Percentiles rank a stretch among this genome's conserved stretches.
Evolutionary conservation across 371 early-diverging fungal genomes (phyloP).

Genomic region (Synchytrium microbalum): DNA sequence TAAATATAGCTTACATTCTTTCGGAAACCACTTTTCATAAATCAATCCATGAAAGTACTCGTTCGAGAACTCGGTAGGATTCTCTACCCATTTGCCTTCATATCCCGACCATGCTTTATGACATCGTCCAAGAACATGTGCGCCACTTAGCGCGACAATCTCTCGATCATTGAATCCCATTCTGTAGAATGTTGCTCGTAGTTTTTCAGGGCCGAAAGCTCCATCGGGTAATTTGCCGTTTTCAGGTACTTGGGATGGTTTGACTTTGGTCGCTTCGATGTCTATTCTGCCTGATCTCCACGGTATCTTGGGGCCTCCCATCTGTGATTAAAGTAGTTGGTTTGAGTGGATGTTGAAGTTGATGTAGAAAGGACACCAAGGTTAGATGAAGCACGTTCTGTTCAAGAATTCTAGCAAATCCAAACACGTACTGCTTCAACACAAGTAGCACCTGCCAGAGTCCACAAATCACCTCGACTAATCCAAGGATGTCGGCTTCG

Average conservation of each 20-base stretch:
- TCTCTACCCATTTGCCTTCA: constrained; percentile 80
- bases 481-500: constrained; percentile 77
- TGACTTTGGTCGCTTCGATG: constrained; percentile 35
- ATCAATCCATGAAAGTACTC: constrained; percentile 72
- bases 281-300: constrained; percentile 89
- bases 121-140: constrained; percentile 90
- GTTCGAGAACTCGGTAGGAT: constrained; percentile 83
- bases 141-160: constrained; percentile 87
- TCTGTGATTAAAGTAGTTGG: constrained; percentile 9
- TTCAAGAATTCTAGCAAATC: too few species aligned
- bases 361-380: too few species aligned
- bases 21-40: constrained; percentile 70
- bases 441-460: constrained; percentile 82
- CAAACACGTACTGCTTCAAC: constrained; percentile 63
- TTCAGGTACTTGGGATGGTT: too few species aligned
- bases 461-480: constrained; percentile 88
- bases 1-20: too few species aligned
- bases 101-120: constrained; percentile 83
- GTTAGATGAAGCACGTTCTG: too few species aligned
- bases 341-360: constrained; percentile 3
- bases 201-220: constrained; percentile 43
- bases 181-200: constrained; percentile 76
- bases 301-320: constrained; percentile 73
- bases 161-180: constrained; percentile 95
- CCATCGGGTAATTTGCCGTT: constrained; percentile 93